Base-by-base conservation (phyloP, 2,329 filamentous ascomycete genomes). In the Talaromyces sp. region DNA sequence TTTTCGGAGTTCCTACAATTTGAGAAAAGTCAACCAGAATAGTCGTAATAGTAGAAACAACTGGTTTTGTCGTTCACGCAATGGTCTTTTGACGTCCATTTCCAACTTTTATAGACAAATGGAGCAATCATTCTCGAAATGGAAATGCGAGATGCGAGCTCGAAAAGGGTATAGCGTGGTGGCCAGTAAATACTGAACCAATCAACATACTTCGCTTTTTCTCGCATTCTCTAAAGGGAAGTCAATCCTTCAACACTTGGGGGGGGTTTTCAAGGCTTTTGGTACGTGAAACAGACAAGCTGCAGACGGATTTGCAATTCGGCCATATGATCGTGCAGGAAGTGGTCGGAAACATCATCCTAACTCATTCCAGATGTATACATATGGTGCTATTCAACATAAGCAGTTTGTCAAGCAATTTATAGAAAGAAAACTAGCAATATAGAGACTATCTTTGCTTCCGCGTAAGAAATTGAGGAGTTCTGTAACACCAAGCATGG, bases 61-160 rank as follows among this genome's bases (percentile, higher is more conserved):
- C 16, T 4, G 1, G 7, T 25, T 18, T 40, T 40, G 18, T n/a
- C n/a, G 8, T 39, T 6, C 5, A 3, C 28, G 25, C 14, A 7
- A 9, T 8, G 5, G 12, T 58, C 23, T 58, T 58, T 21, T 21
- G 12, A n/a, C 14, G 12, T 14, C 12, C 57, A 59, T 3, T 4
- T 23, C 12, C 40, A 59, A 18, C 5, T 59, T 59, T 48, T 59
- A 39, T 48, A 48, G 21, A n/a, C 21, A 25, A 37, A 35, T 25
- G 6, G 37, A 18, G 14, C 25, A 33, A 46, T 25, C 28, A 58
- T 46, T 58, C 61, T 39, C 8, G 54, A 63, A 52, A 35, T 16
- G 25, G 61, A 54, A 59, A 50, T 54, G 35, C 55, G 61, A 63
- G 50, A 23, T 59, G 61, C 61, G 55, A 63, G 14, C 16, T 21